A percentile compares a stretch with the other conserved stretches of the same genome.
These are phyloP conservation scores for Coniochaeta pulveracea DNA, from an alignment of 2,329 filamentous ascomycete species.

Conservation along the genomic window DNA sequence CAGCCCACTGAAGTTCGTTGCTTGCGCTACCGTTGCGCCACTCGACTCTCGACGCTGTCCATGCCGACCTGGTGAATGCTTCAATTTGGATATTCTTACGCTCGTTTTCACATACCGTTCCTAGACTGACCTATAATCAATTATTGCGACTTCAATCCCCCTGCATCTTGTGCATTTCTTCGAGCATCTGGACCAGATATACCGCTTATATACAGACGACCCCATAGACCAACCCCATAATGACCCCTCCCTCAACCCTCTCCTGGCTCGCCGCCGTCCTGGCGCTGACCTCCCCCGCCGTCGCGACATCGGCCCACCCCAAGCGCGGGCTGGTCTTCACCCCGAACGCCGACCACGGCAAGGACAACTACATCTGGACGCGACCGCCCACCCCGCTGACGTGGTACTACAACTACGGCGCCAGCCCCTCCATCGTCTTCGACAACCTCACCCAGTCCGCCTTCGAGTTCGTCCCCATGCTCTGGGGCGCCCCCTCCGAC, in stretches of 20 bases:
- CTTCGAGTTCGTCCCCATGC: constrained; percentile 72
- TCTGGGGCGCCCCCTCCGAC: constrained; percentile 51
- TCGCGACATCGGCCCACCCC: constrained; percentile 24
- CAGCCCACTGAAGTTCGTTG: too few relatives aligned
- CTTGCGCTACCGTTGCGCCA: too few relatives aligned
- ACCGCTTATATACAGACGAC: too few relatives aligned
- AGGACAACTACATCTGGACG: constrained; percentile 58
- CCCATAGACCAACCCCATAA: background rate
- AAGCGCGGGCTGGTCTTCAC: constrained; percentile 69
- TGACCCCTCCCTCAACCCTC: background rate
- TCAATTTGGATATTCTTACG: too few relatives aligned
- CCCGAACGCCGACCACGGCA: constrained; percentile 36
- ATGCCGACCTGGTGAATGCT: too few relatives aligned
- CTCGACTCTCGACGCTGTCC: too few relatives aligned
- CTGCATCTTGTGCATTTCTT: too few relatives aligned
- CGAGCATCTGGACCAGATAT: too few relatives aligned
- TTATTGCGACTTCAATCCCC: too few relatives aligned
- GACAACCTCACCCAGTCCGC: constrained; percentile 33
- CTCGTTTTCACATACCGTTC: too few relatives aligned
- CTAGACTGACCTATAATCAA: too few relatives aligned
- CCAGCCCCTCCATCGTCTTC: constrained; percentile 42
- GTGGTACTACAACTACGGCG: constrained; percentile 79
- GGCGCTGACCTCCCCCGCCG: constrained; percentile 8
- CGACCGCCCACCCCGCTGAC: constrained; percentile 46
- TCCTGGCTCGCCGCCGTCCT: constrained; percentile 9